These are phyloP conservation scores for Talaromyces sp. DNA, from an alignment of 2,329 filamentous ascomycete species.

Conservation along the genomic window DNA sequence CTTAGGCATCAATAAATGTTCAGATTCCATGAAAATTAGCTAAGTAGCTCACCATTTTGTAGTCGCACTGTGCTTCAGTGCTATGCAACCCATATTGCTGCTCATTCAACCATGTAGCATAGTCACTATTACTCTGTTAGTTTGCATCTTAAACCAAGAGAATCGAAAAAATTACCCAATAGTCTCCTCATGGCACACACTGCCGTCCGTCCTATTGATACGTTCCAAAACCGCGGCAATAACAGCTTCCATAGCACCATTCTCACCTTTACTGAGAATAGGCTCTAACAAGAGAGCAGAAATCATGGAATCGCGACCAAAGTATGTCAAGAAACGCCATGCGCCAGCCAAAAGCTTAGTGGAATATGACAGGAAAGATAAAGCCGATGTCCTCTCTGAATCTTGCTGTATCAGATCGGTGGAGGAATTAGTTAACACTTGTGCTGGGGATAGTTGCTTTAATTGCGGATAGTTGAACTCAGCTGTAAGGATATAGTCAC, in stretches of 20 bases:
- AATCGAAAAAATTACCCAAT: constrained; percentile 41
- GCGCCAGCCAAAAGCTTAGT: constrained; percentile 60
- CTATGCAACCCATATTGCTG: constrained; percentile 49
- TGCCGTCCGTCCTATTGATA: constrained; percentile 56
- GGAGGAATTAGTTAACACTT: constrained; percentile 49
- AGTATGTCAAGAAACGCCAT: constrained; percentile 64
- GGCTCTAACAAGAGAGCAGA: constrained; percentile 54
- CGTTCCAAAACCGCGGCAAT: constrained; percentile 58
- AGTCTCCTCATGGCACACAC: constrained; percentile 60
- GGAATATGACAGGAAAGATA: constrained; percentile 60
- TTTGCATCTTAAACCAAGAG: not conserved
- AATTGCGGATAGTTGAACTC: constrained; percentile 60
- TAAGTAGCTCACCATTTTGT: constrained; percentile 46
- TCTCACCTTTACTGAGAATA: constrained; percentile 52
- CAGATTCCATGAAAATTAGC: too few relatives aligned
- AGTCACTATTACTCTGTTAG: constrained; percentile 44
- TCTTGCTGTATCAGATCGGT: constrained; percentile 43
- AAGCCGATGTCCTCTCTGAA: constrained; percentile 46
- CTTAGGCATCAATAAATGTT: not conserved
- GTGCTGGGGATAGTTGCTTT: constrained; percentile 45
- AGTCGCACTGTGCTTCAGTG: constrained; percentile 52
- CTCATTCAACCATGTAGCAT: constrained; percentile 55
- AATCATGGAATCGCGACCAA: constrained; percentile 62
- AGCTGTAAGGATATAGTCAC: constrained; percentile 55
- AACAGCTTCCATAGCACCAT: constrained; percentile 56